These are phyloP conservation scores for Microstroma glucosiphilum DNA, from an alignment of 1,284 basidiomycete genomes.

Conservation along the genomic window DNA sequence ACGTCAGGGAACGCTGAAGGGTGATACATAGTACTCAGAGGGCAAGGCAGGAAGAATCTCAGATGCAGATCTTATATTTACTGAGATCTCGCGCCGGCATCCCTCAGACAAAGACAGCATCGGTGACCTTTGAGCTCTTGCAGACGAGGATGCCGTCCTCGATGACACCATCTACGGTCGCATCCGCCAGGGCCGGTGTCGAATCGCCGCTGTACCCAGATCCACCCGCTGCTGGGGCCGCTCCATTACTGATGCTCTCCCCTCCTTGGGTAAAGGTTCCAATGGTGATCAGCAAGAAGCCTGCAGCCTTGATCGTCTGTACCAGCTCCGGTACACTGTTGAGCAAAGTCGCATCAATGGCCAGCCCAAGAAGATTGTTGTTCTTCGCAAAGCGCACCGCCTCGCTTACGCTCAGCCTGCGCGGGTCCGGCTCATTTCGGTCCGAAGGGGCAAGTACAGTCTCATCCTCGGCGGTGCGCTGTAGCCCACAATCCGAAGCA, in stretches of 20 bases:
- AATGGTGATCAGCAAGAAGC: slow-evolving; percentile 44
- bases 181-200: background rate
- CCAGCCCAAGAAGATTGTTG: slow-evolving; percentile 88
- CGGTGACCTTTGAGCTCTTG: background rate
- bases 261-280: slow-evolving; percentile 17
- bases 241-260: background rate
- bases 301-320: slow-evolving; percentile 41
- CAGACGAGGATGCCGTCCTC: slow-evolving; percentile 11
- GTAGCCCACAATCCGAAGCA: slow-evolving; percentile 69
- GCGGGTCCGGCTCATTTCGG: slow-evolving; percentile 55
- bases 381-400: slow-evolving; percentile 89
- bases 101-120: background rate
- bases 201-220: background rate
- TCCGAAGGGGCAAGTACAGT: slow-evolving; percentile 47
- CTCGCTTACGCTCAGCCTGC: slow-evolving; percentile 70
- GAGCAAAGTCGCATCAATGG: slow-evolving; percentile 80
- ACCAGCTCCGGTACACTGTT: slow-evolving; percentile 40
- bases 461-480: slow-evolving; percentile 11
- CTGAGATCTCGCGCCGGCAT: too few species aligned
- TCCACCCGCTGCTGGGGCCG: background rate
- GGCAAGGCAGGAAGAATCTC: too few species aligned
- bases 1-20: too few species aligned
- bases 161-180: background rate
- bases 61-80: too few species aligned
- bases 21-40: too few species aligned